These are phyloP conservation scores for Penicillium carneum DNA, from an alignment of 2,329 filamentous ascomycete species.

Conservation along the genomic window DNA sequence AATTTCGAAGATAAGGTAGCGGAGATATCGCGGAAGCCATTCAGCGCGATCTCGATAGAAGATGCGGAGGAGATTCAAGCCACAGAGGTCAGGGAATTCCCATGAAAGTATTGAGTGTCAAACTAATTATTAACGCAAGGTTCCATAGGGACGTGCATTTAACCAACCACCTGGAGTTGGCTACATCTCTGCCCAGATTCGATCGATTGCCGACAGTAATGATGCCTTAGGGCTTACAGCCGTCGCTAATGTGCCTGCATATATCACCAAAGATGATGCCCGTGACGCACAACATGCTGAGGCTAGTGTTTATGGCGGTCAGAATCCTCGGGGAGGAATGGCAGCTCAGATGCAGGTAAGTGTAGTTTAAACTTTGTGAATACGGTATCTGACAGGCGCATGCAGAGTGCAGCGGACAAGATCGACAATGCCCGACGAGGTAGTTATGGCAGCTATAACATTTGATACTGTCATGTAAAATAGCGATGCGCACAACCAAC, in stretches of 20 bases:
- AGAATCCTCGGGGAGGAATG: conserved; percentile 42
- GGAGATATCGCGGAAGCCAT: conserved; percentile 43
- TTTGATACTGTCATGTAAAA: background rate
- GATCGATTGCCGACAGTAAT: conserved; percentile 45
- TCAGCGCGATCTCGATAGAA: conserved; percentile 42
- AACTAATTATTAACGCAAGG: background rate
- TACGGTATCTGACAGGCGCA: conserved; percentile 17
- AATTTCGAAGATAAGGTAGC: conserved; percentile 46
- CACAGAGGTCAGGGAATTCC: conserved; percentile 36
- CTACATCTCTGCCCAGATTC: conserved; percentile 44
- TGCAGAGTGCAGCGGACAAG: conserved; percentile 47
- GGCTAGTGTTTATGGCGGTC: conserved; percentile 41
- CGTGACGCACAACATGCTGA: conserved; percentile 42
- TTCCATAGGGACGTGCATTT: conserved; percentile 44
- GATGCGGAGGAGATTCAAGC: conserved; percentile 45
- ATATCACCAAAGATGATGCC: conserved; percentile 45
- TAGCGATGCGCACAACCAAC: background rate
- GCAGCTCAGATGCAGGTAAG: conserved; percentile 46
- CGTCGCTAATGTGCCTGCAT: conserved; percentile 32
- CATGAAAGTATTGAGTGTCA: background rate
- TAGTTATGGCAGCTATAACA: conserved; percentile 16
- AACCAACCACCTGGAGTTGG: conserved; percentile 42
- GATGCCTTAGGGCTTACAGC: conserved; percentile 40
- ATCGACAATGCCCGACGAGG: conserved; percentile 37
- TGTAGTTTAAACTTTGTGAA: background rate